Evolutionary conservation across 164 flowering plant species (phyloP).

Genomic region (Liquidambar formosana): DNA sequence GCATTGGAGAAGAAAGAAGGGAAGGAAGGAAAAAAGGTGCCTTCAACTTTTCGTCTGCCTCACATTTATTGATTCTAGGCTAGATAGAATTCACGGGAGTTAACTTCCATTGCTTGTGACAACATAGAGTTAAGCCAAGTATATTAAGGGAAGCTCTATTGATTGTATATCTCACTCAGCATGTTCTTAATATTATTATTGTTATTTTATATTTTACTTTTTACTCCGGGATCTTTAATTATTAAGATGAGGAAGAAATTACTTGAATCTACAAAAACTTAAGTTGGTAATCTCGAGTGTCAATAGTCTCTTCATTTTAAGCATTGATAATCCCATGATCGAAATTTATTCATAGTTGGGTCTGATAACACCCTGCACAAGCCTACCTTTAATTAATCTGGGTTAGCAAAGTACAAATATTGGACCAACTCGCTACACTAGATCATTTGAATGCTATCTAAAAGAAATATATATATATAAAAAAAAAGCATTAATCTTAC

Average conservation of each 20-base stretch:
- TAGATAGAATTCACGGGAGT: background rate
- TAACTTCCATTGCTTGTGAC: background rate
- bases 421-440: too few species aligned
- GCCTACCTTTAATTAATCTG: too few species aligned
- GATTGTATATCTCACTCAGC: background rate
- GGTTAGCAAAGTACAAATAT: too few species aligned
- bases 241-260: conserved; percentile 4
- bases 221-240: background rate
- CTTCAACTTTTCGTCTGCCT: background rate
- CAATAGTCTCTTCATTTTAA: too few species aligned
- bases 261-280: too few species aligned
- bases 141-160: background rate
- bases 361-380: too few species aligned
- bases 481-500: too few species aligned
- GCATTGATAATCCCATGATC: too few species aligned
- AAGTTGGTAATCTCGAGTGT: too few species aligned
- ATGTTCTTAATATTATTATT: background rate
- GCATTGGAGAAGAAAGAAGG: background rate
- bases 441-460: too few species aligned
- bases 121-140: background rate
- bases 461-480: too few species aligned
- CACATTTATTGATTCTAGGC: background rate
- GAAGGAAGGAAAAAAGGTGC: background rate
- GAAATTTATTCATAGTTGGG: too few species aligned
- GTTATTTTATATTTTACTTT: background rate